These are phyloP conservation scores for Penicillium parvum DNA, from an alignment of 495 filamentous ascomycete genomes.

Conservation along the genomic window DNA sequence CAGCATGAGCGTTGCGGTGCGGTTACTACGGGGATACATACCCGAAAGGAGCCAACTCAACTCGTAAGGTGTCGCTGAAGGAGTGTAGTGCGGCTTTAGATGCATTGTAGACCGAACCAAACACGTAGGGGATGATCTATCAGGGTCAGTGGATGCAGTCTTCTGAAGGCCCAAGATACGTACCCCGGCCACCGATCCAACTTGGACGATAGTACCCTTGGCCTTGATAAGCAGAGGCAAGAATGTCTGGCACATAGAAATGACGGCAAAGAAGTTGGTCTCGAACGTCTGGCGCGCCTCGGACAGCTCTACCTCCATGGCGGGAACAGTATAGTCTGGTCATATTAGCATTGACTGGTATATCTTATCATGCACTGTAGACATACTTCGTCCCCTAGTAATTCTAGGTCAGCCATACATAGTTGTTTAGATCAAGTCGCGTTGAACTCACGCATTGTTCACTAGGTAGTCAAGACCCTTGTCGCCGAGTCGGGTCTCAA, in stretches of 20 bases:
- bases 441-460: conserved; percentile 53
- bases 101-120: conserved; percentile 57
- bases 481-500: conserved; percentile 39
- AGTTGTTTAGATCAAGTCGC: conserved; percentile 1
- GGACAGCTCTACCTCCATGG: conserved; percentile 49
- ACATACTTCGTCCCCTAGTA: conserved; percentile 37
- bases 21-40: too few relatives aligned
- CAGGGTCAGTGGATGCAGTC: not conserved
- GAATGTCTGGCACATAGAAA: conserved; percentile 56
- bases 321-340: conserved; percentile 57
- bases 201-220: conserved; percentile 58
- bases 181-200: conserved; percentile 54
- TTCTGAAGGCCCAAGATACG: conserved; percentile 5
- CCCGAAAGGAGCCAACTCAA: conserved; percentile 49
- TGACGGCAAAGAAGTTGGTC: conserved; percentile 57
- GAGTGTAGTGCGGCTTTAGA: conserved; percentile 61
- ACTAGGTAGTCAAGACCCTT: conserved; percentile 53
- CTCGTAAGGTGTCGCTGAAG: conserved; percentile 55
- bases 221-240: conserved; percentile 53
- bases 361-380: not conserved
- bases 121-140: conserved; percentile 51
- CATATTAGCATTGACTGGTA: conserved; percentile 1
- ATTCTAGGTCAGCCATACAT: conserved; percentile 8
- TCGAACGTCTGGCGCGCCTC: conserved; percentile 52
- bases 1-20: too few relatives aligned